Base-by-base conservation (phyloP, 1,284 basidiomycete genomes). In the Erythrobasidium hasegawianum region DNA sequence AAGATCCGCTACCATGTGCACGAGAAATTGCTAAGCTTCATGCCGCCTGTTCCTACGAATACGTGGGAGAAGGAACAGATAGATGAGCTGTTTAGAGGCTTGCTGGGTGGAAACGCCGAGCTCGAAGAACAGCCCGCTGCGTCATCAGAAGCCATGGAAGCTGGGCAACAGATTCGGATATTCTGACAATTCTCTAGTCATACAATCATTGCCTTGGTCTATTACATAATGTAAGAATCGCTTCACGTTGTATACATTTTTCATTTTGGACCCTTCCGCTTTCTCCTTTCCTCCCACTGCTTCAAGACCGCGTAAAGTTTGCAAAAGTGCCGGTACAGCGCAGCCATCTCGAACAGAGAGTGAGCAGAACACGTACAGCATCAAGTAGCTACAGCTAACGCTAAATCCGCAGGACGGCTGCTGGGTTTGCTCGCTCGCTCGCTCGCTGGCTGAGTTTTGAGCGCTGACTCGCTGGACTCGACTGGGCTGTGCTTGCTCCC, bases 1-100 rank as follows among this genome's bases (percentile, higher is more conserved):
- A 90, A 89, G 76, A 77, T 93, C 67, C 81, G 90, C 86, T 95
- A 91, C 76, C 88, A 94, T 68, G 86, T 90, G 1, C 93, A 96
- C 75, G 90, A 95, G 74, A 96, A 95, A 79, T 79, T 94, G 45
- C 88, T 90, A 75, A 91, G 92, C 76, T 95, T 95, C 75, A 94
- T 94, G 86, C 89, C 92, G 1, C 92, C 93, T 10, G 85, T 93
- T 45, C 71, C 64, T 11, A 57, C 71, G 22, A 76, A 74, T n/a
- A 43, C 56, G 29, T 97, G 93, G 93, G 89, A 92, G 70, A 90
- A 95, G 70, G 89, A 90, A 74, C 92, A 96, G 79, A 84, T 91
- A 67, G 92, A 96, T 75, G 92, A 96, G 76, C 77, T 96, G 57
- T 96, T 97, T 77, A 82, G 85, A 40, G 90, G 87, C 26, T 77